Percentiles rank a stretch among this genome's conserved stretches.
Evolutionary conservation across 176 grass and related monocot species (phyloP).

Genomic region (Carex kokanica): DNA sequence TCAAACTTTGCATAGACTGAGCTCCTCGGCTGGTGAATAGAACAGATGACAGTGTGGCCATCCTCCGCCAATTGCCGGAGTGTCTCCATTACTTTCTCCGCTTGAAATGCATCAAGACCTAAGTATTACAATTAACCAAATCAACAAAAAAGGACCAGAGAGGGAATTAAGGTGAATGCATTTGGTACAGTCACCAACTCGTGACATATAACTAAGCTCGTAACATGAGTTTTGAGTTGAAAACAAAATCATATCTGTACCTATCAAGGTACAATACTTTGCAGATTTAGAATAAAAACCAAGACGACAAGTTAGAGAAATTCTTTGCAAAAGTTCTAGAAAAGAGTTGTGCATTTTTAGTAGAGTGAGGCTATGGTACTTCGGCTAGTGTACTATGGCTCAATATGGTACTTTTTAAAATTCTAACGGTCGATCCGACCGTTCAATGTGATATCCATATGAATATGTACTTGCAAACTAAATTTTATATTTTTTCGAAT

Average conservation of each 20-base stretch:
- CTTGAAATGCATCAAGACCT: constrained; percentile 99
- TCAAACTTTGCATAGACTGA: constrained; percentile 98
- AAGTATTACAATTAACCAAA: constrained; percentile 7
- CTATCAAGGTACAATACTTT: neutral
- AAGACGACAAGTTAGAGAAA: neutral
- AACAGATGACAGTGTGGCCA: constrained; percentile 91
- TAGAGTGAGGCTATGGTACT: no score
- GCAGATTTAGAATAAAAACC: neutral
- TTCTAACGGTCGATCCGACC: no score
- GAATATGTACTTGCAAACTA: no score
- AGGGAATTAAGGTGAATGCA: neutral
- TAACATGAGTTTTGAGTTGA: neutral
- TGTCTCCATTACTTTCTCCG: constrained; percentile 99
- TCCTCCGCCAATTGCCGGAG: constrained; percentile 85
- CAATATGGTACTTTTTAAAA: no score
- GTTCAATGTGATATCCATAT: no score
- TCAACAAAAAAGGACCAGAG: constrained; percentile 2
- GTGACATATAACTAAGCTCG: neutral
- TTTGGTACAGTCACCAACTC: neutral
- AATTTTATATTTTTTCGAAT: no score
- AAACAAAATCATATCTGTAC: neutral
- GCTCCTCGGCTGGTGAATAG: constrained; percentile 91
- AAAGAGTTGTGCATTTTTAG: neutral
- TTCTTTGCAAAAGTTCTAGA: neutral
- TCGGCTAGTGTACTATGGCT: no score